Conservation (phyloP, 2,329 filamentous ascomycete genomes). For the Fonsecaea monophora region DNA sequence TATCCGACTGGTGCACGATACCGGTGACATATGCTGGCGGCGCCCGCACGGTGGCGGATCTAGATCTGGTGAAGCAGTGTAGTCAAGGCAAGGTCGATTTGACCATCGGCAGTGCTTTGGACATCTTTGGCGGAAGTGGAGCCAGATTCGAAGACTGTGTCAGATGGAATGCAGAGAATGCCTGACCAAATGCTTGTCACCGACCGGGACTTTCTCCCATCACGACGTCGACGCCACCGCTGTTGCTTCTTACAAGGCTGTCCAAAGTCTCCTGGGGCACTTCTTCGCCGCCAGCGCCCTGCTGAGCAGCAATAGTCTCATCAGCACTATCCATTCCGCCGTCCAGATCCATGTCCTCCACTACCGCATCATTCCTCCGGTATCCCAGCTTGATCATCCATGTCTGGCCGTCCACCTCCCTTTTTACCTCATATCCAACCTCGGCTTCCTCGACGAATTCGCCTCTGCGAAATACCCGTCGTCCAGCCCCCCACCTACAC, state of each 20-base stretch:
- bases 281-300: background rate
- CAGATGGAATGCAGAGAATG: slow-evolving; percentile 72
- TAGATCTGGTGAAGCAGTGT: slow-evolving; percentile 79
- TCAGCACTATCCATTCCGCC: background rate
- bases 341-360: slow-evolving; percentile 8
- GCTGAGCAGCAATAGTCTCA: background rate
- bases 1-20: slow-evolving; percentile 86
- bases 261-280: background rate
- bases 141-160: slow-evolving; percentile 91
- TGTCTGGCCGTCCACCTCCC: slow-evolving; percentile 8
- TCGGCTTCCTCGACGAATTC: slow-evolving; percentile 21
- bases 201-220: background rate
- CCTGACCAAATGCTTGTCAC: slow-evolving; percentile 9
- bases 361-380: background rate
- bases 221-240: slow-evolving; percentile 1
- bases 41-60: slow-evolving; percentile 79
- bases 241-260: background rate
- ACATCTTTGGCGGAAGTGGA: slow-evolving; percentile 89
- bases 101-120: slow-evolving; percentile 93
- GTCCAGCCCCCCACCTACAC: slow-evolving; percentile 19
- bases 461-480: background rate
- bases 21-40: slow-evolving; percentile 97
- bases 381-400: slow-evolving; percentile 16
- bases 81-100: slow-evolving; percentile 85
- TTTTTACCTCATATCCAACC: slow-evolving; percentile 15